A percentile compares a stretch with the other conserved stretches of the same genome.
Conservation (phyloP, 192 early-diverging fungal species). For the Spizellomyces punctatus region DNA sequence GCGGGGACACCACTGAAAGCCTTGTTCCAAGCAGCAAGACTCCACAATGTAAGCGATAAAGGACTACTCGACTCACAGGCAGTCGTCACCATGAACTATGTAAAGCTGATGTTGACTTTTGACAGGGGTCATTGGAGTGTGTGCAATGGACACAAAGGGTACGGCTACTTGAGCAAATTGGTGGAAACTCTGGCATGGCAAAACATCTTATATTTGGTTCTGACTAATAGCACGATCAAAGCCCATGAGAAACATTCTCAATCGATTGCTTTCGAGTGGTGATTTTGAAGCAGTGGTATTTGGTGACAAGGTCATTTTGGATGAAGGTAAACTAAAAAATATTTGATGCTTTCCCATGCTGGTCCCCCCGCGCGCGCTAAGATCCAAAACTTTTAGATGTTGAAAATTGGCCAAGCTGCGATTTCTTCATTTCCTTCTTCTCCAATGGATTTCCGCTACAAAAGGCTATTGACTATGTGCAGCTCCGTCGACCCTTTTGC, state of each 20-base stretch:
- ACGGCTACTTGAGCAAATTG: background rate
- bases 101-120: too few species aligned
- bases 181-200: background rate
- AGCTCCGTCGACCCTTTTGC: conserved; percentile 80
- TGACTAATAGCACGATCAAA: conserved; percentile 75
- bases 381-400: conserved; percentile 51
- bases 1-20: too few species aligned
- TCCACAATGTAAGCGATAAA: too few species aligned
- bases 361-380: too few species aligned
- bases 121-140: conserved; percentile 68
- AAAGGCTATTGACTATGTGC: conserved; percentile 89
- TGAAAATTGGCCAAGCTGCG: conserved; percentile 88
- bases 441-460: conserved; percentile 89
- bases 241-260: conserved; percentile 93
- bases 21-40: too few species aligned
- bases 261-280: conserved; percentile 50
- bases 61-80: too few species aligned
- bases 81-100: too few species aligned
- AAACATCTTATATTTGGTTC: background rate
- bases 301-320: conserved; percentile 95
- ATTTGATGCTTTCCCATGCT: too few species aligned
- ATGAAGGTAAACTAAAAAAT: conserved; percentile 68
- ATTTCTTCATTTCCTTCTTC: conserved; percentile 97
- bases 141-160: conserved; percentile 88
- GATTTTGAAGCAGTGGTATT: conserved; percentile 87